Evolutionary conservation across 2,329 filamentous ascomycete genomes (phyloP), one percentile per base, ranked within the genome.

Genomic region (Alternaria ventricosa): DNA sequence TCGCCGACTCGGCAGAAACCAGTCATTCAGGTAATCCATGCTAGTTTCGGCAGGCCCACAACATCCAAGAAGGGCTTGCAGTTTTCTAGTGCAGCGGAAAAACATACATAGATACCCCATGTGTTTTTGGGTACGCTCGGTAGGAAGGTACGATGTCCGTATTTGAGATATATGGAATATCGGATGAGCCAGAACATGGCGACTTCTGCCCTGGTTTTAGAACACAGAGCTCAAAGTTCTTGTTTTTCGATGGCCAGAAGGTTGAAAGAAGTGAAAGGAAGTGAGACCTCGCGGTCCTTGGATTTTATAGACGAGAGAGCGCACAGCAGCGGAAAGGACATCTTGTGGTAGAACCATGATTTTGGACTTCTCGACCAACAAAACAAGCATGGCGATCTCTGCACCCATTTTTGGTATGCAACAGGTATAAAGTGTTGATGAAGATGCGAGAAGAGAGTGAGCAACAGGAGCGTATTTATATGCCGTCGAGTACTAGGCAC

Each of bases 41-140:
- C 4, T 5, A 1, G 15, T 41, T 41, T 11, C n/a, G n/a, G n/a
- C 36, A 41, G 36, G n/a, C 3, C 36, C 0, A 41, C 36, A 11
- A 41, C 36, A 41, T 36, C 0, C 6, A 2, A 33, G 3, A 33
- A 33, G 0, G 3, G 0, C 15, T 0, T 36, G 2, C 0, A 0
- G 1, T 36, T 36, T n/a, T 36, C 15, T 41, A 4, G 7, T 41
- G 8, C 15, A 41, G 8, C 33, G 7, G 33, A n/a, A n/a, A n/a
- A n/a, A n/a, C n/a, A n/a, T n/a, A n/a, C n/a, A n/a, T n/a, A n/a
- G n/a, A n/a, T n/a, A n/a, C n/a, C n/a, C n/a, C n/a, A n/a, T n/a
- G n/a, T n/a, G n/a, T n/a, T 36, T 41, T 36, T n/a, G 15, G 33
- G 33, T 41, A 9, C 15, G 8, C 4, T 41, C 10, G 15, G 33